These are phyloP conservation scores for Ceratocystis lukuohia DNA, from an alignment of 2,329 filamentous ascomycete genomes.

Conservation along the genomic window DNA sequence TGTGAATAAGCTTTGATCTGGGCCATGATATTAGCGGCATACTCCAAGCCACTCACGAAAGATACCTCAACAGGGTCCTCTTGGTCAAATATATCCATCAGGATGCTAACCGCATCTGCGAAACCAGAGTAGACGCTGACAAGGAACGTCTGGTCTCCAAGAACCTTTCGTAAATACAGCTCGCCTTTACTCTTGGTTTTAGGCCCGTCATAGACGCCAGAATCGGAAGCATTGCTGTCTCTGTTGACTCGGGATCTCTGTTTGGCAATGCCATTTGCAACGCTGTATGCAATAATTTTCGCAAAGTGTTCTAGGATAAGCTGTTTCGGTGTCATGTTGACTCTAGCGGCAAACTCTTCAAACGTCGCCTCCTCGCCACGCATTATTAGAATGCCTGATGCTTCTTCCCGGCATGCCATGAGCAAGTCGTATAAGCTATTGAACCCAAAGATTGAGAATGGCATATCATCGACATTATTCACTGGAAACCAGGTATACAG, in stretches of 20 bases:
- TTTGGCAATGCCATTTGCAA: conserved; percentile 42
- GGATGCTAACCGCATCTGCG: conserved; percentile 58
- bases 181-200: conserved; percentile 15
- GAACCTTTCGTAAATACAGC: conserved; percentile 31
- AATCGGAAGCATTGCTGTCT: not conserved
- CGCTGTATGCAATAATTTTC: conserved; percentile 69
- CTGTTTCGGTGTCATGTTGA: conserved; percentile 41
- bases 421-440: conserved; percentile 54
- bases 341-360: conserved; percentile 42
- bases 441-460: conserved; percentile 78
- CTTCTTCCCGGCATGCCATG: conserved; percentile 57
- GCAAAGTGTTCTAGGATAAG: conserved; percentile 58
- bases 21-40: conserved; percentile 50
- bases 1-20: conserved; percentile 57
- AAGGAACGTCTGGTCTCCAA: conserved; percentile 54
- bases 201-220: not conserved
- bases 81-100: conserved; percentile 66
- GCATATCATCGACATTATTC: conserved; percentile 56
- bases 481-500: conserved; percentile 78
- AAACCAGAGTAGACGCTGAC: conserved; percentile 55
- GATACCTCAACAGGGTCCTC: conserved; percentile 60
- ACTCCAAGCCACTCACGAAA: conserved; percentile 45
- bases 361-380: conserved; percentile 55
- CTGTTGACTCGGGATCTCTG: conserved; percentile 9
- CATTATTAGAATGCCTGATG: conserved; percentile 71